Base-by-base conservation (phyloP, 164 flowering plant species). In the Piper longum region DNA sequence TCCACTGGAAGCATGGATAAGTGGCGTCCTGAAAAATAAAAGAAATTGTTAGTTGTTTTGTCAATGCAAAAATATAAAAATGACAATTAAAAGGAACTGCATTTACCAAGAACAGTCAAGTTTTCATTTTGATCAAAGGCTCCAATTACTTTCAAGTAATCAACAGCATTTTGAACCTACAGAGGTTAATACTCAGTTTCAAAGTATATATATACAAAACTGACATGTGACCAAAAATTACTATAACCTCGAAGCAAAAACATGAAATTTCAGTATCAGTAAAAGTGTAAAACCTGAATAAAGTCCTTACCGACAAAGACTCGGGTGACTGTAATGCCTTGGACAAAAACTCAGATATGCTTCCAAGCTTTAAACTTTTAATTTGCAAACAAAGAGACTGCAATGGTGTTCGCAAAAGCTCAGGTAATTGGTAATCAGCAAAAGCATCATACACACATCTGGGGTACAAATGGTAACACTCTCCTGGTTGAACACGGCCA, bases 401-500 rank as follows among this genome's bases (percentile, higher is more conserved):
- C 78, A 93, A 68, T 64, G 99, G 99, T 8, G 97, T 93, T 71
- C 97, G 85, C 66, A 91, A 74, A 74, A 93, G 85, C 78, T 93
- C 97, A 43, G 99, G 99, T 68, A 90, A 74, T 64, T 90, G 99
- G 76, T 84, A 81, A 45, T 93, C 97, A 8, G 87, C 80, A 80
- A 93, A 93, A 66, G 96, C 85, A 70, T 87, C 88, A 81, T 82
- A 82, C 9, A 93, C 95, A 70, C 97, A 88, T 78, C 81, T 81
- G 59, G 99, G 99, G 72, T 88, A 93, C 52, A 93, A 88, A 80
- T 83, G 96, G 71, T 82, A 93, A 73, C 97, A 93, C 72, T 88
- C 89, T 59, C 99, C 96, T 18, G 96, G 87, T 76, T 85, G 99
- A 69, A 93, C 91, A 70, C 97, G 96, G 43, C 99, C 99, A 67